Base-by-base conservation (phyloP, 495 filamentous ascomycete species). In the Hamigera avellanea region DNA sequence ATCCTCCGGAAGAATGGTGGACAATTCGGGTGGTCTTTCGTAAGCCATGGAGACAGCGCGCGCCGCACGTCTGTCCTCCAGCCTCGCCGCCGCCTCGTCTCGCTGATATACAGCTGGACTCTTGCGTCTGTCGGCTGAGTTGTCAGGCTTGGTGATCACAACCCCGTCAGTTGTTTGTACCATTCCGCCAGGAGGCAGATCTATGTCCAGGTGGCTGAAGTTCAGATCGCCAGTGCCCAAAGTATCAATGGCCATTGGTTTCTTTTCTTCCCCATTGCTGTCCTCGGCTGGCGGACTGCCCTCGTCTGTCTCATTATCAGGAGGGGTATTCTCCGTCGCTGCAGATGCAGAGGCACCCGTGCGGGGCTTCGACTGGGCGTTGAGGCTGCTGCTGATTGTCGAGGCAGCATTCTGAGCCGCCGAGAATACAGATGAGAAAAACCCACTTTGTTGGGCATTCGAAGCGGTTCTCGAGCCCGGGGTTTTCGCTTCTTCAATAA, bases 341-440 rank as follows among this genome's bases (percentile, higher is more conserved):
- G 27, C 36, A 6, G 52, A 26, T 8, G 37, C 40, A 7, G 47
- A 32, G 25, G 53, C 50, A 12, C 59, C 56, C 14, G 41, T 59
- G 21, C 67, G 56, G 28, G 49, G 57, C 36, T 52, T 62, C 15
- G 62, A 44, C 19, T 59, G 67, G 1, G 56, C 72, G 42, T 85
- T 86, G 18, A 96, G 83, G 32, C 72, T 87, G 49, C 75, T 95
- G 44, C 73, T 87, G 3, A 99, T 49, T 2, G 76, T 78, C 45
- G 74, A 86, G n/a, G 91, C 89, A 26, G 93, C 89, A 60, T 83
- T 96, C 51, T 96, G 91, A 12, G 89, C 88, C 19, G 79, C 89
- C 19, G 86, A 86, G 47, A 98, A 84, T 51, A 96, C 81, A 12
- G 80, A 83, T 6, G 85, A 89, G 56, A 98, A 98, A 57, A 98